Conservation (phyloP, 2,329 filamentous ascomycete genomes). For the Fusarium sulawesiense region DNA sequence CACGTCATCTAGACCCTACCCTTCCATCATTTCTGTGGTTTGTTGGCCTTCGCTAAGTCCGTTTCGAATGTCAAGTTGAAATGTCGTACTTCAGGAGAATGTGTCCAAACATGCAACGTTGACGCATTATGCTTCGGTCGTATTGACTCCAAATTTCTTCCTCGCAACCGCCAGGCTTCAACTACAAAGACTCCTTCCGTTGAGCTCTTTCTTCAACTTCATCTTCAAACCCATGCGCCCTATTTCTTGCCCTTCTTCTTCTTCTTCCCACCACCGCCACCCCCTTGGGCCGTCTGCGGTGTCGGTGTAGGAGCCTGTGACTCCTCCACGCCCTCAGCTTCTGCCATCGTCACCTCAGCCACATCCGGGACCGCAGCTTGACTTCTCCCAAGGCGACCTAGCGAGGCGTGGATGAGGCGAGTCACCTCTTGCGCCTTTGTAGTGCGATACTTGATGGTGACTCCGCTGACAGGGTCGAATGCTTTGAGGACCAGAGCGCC, state of each 20-base stretch:
- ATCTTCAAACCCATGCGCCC: conserved; percentile 32
- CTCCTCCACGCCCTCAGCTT: conserved; percentile 49
- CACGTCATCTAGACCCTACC: neutral
- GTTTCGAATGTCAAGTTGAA: neutral
- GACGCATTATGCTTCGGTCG: neutral
- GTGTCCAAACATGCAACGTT: neutral
- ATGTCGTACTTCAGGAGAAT: neutral
- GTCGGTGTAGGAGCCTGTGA: conserved; percentile 42
- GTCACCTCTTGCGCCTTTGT: conserved; percentile 91
- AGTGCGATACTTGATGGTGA: conserved; percentile 89
- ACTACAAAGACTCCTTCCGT: neutral
- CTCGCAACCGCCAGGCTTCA: neutral
- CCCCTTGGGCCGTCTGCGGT: conserved; percentile 45
- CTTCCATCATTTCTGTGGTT: neutral
- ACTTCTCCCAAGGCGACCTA: conserved; percentile 79
- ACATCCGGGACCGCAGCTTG: conserved; percentile 68
- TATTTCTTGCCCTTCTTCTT: conserved; percentile 66
- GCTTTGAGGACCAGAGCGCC: conserved; percentile 88
- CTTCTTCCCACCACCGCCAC: conserved; percentile 66
- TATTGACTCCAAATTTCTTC: neutral
- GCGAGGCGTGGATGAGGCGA: conserved; percentile 75
- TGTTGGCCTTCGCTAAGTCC: neutral
- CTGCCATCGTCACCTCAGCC: conserved; percentile 57
- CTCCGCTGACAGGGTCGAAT: conserved; percentile 84
- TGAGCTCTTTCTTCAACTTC: neutral